Percentiles rank a stretch among this genome's conserved stretches.
phyloP scores from a whole-genome alignment of 192 early-diverging fungal genomes.

The Coemansia erecta region DNA sequence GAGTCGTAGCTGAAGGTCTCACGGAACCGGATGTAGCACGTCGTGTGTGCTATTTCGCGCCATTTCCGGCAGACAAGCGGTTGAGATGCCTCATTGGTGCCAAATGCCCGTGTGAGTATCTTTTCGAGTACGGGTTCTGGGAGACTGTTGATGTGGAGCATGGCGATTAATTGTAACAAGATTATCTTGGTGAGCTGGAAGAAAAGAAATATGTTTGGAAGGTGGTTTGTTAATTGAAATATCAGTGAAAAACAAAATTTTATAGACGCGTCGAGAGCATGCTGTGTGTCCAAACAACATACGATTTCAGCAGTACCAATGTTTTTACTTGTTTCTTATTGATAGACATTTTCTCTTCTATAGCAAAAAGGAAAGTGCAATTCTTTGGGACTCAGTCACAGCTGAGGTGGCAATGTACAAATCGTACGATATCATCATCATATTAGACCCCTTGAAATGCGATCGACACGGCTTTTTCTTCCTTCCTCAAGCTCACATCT shows the following conservation, averaged over 20 bases:
- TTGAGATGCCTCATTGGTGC: background rate
- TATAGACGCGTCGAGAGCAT: background rate
- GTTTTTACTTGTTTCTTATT: too few species aligned
- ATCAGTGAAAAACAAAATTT: background rate
- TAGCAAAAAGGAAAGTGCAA: background rate
- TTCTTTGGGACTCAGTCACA: too few species aligned
- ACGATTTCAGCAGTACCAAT: too few species aligned
- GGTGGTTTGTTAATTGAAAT: background rate
- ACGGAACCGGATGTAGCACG: slow-evolving; percentile 5
- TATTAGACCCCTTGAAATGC: too few species aligned
- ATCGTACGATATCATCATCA: too few species aligned
- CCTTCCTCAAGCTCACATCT: slow-evolving; percentile 33
- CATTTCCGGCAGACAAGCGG: slow-evolving; percentile 4
- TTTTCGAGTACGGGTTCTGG: background rate
- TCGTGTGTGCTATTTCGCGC: slow-evolving; percentile 1
- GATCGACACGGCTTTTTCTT: too few species aligned
- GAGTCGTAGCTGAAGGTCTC: slow-evolving; percentile 7
- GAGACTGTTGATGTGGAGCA: slow-evolving; percentile 1
- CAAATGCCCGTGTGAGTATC: background rate
- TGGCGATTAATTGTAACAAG: background rate
- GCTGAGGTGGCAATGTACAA: too few species aligned
- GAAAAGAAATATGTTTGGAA: background rate
- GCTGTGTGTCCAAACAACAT: background rate
- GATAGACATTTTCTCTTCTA: background rate
- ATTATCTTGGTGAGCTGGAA: background rate